Conservation (phyloP, 2,329 filamentous ascomycete genomes). For the Aureobasidium vineae region DNA sequence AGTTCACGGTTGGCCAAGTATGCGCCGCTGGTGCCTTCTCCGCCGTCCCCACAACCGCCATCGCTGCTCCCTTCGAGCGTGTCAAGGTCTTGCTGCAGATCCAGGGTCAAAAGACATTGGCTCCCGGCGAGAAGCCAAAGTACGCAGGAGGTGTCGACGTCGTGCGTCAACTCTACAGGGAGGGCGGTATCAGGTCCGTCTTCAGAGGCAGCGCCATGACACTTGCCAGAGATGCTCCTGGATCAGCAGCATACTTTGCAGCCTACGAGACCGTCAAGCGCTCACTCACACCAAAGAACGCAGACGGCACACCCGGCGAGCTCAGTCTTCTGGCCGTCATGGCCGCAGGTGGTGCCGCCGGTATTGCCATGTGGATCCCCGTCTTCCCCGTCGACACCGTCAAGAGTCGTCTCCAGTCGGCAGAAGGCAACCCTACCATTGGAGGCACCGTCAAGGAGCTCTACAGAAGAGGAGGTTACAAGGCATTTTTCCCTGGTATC, state of each 20-base stretch:
- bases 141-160: slow-evolving; percentile 88
- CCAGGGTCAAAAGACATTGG: slow-evolving; percentile 82
- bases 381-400: slow-evolving; percentile 98
- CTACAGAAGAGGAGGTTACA: slow-evolving; percentile 78
- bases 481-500: slow-evolving; percentile 96
- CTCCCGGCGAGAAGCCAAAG: slow-evolving; percentile 86
- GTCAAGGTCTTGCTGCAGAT: slow-evolving; percentile 98
- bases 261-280: slow-evolving; percentile 97
- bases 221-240: slow-evolving; percentile 88
- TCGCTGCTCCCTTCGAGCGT: slow-evolving; percentile 98
- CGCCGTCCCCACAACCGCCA: slow-evolving; percentile 93
- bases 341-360: slow-evolving; percentile 82
- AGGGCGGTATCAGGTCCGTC: slow-evolving; percentile 85
- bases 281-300: slow-evolving; percentile 76
- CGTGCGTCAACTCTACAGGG: slow-evolving; percentile 85
- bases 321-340: slow-evolving; percentile 80
- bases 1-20: slow-evolving; percentile 81
- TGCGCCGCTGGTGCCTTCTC: slow-evolving; percentile 95
- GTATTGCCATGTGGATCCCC: slow-evolving; percentile 98
- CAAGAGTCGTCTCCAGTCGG: slow-evolving; percentile 90
- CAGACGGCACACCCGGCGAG: slow-evolving; percentile 67
- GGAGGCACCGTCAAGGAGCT: slow-evolving; percentile 75
- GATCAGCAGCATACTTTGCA: slow-evolving; percentile 92
- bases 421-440: slow-evolving; percentile 79
- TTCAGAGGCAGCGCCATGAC: slow-evolving; percentile 91